A percentile compares a stretch with the other conserved stretches of the same genome.
Conservation (phyloP, 2,329 filamentous ascomycete genomes). For the Dactylella cylindrospora region DNA sequence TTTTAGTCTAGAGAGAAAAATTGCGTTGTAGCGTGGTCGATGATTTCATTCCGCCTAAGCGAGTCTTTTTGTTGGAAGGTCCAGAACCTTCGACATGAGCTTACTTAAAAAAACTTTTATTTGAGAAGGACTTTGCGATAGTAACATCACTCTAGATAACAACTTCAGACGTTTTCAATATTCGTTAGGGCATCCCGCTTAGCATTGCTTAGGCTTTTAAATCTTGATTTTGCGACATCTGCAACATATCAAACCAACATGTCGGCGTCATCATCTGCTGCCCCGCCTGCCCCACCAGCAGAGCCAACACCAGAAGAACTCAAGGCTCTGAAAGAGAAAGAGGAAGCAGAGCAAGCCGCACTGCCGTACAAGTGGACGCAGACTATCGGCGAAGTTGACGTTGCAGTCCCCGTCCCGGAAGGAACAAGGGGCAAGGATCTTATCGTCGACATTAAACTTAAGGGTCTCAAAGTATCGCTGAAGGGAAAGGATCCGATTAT, state of each 20-base stretch:
- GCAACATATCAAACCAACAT: slow-evolving; percentile 4
- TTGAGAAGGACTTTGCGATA: no score
- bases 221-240: neutral
- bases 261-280: slow-evolving; percentile 39
- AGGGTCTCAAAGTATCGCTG: slow-evolving; percentile 73
- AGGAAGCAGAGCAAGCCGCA: slow-evolving; percentile 81
- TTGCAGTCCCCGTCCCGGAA: slow-evolving; percentile 73
- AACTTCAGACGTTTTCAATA: no score
- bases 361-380: slow-evolving; percentile 98
- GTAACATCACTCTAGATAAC: no score
- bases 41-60: slow-evolving; percentile 7
- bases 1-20: no score
- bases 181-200: no score
- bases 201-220: no score
- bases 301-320: slow-evolving; percentile 42
- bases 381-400: slow-evolving; percentile 82
- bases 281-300: slow-evolving; percentile 39
- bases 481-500: slow-evolving; percentile 80
- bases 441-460: slow-evolving; percentile 78
- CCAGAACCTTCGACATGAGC: slow-evolving; percentile 18
- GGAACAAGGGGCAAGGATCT: slow-evolving; percentile 85
- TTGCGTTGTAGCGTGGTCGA: slow-evolving; percentile 35
- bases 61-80: neutral
- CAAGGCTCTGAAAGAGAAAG: slow-evolving; percentile 66
- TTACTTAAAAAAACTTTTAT: no score